These are phyloP conservation scores for Rhizopus stolonifer DNA, from an alignment of 371 early-diverging fungal genomes.

Conservation along the genomic window DNA sequence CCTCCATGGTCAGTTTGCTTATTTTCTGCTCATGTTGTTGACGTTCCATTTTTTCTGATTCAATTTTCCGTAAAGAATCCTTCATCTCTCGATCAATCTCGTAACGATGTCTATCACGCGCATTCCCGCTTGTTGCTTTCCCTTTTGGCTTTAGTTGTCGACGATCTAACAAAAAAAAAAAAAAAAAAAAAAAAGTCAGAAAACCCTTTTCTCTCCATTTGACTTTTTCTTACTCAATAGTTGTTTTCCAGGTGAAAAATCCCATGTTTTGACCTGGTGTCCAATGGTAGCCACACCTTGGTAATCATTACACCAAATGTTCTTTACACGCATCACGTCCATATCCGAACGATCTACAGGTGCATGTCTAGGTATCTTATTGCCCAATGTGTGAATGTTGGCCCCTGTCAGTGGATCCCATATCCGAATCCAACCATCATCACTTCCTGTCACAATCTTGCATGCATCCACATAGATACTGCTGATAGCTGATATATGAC, in stretches of 20 bases:
- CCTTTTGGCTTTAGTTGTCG: constrained; percentile 27
- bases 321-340: constrained; percentile 40
- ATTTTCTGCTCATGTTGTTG: constrained; percentile 25
- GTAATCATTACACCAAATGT: constrained; percentile 45
- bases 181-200: background rate
- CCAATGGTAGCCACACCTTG: constrained; percentile 48
- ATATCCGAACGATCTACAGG: constrained; percentile 42
- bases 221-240: constrained; percentile 17
- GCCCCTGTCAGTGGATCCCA: constrained; percentile 50
- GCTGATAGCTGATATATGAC: constrained; percentile 40
- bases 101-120: constrained; percentile 27
- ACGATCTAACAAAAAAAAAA: constrained; percentile 4
- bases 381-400: constrained; percentile 20
- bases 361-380: constrained; percentile 38
- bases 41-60: constrained; percentile 33
- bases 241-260: constrained; percentile 46
- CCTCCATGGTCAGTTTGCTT: constrained; percentile 37
- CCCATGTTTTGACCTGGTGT: constrained; percentile 48
- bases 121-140: constrained; percentile 8
- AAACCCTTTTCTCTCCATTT: too few species aligned
- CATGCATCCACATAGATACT: constrained; percentile 41
- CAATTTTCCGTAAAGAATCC: constrained; percentile 34
- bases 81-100: constrained; percentile 44
- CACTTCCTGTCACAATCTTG: constrained; percentile 50
- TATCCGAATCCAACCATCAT: constrained; percentile 51